phyloP scores from a whole-genome alignment of 2,329 filamentous ascomycete species.

The Apiospora hydei region DNA sequence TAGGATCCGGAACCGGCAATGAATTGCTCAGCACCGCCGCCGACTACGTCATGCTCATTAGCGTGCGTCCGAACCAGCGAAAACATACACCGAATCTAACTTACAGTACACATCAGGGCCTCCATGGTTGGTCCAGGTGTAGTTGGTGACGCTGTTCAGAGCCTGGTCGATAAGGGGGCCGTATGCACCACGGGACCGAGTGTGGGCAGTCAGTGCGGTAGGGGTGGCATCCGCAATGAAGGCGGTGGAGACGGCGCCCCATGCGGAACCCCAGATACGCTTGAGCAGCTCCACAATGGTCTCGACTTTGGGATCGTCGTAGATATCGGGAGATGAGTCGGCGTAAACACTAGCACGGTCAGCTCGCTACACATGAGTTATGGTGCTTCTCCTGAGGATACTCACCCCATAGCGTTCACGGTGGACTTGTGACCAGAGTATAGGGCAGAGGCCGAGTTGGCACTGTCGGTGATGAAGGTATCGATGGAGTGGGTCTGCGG shows the following conservation, averaged over 20 bases:
- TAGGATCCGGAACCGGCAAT: slow-evolving; percentile 69
- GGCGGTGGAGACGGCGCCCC: slow-evolving; percentile 79
- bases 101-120: slow-evolving; percentile 77
- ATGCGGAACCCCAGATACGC: slow-evolving; percentile 68
- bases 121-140: slow-evolving; percentile 77
- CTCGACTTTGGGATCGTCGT: slow-evolving; percentile 88
- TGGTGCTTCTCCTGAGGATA: background rate
- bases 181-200: slow-evolving; percentile 72
- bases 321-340: slow-evolving; percentile 75
- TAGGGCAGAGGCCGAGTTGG: slow-evolving; percentile 82
- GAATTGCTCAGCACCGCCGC: slow-evolving; percentile 85
- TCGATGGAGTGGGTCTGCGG: slow-evolving; percentile 78
- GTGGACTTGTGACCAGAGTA: slow-evolving; percentile 86
- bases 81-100: background rate
- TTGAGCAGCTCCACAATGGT: slow-evolving; percentile 81
- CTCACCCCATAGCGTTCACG: slow-evolving; percentile 78
- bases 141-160: slow-evolving; percentile 78
- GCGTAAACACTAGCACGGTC: slow-evolving; percentile 66
- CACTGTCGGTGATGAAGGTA: slow-evolving; percentile 85
- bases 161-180: slow-evolving; percentile 78
- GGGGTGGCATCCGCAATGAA: slow-evolving; percentile 84
- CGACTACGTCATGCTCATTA: slow-evolving; percentile 50
- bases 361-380: background rate
- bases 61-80: background rate
- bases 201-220: slow-evolving; percentile 76